Conservation (phyloP, 495 filamentous ascomycete genomes). For the Schizothecium vesticola region DNA sequence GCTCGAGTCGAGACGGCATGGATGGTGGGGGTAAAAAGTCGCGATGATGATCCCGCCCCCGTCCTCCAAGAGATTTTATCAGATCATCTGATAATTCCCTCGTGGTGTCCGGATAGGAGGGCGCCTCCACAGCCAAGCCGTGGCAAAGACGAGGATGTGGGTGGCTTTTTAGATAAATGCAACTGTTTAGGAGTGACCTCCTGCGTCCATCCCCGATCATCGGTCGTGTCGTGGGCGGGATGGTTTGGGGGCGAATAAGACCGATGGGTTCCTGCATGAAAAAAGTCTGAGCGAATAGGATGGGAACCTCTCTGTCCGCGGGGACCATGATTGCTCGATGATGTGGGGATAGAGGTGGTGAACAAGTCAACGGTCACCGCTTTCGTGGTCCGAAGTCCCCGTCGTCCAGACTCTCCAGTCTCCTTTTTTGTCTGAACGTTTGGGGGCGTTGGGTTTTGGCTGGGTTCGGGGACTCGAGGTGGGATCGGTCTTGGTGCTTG, state of each 20-base stretch:
- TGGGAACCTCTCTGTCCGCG: not conserved
- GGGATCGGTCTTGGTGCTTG: not conserved
- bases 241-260: not conserved
- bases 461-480: not conserved
- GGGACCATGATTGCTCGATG: constrained; percentile 2
- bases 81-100: not conserved
- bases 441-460: not conserved
- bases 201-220: not conserved
- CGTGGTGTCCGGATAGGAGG: not conserved
- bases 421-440: not conserved
- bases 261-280: constrained; percentile 7
- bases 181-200: not conserved
- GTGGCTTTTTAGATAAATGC: not conserved
- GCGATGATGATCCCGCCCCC: not conserved
- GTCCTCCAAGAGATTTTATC: not conserved
- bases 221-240: not conserved
- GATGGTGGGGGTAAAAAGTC: not conserved
- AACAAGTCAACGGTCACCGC: constrained; percentile 1
- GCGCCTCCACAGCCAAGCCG: not conserved
- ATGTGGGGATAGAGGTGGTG: not conserved
- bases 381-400: not conserved
- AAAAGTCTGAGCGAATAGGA: not conserved
- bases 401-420: not conserved
- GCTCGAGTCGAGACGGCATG: not conserved
- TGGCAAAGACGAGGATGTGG: not conserved